These are phyloP conservation scores for Kockiozyma suomiensis DNA, from an alignment of 805 yeast genomes.

Conservation along the genomic window DNA sequence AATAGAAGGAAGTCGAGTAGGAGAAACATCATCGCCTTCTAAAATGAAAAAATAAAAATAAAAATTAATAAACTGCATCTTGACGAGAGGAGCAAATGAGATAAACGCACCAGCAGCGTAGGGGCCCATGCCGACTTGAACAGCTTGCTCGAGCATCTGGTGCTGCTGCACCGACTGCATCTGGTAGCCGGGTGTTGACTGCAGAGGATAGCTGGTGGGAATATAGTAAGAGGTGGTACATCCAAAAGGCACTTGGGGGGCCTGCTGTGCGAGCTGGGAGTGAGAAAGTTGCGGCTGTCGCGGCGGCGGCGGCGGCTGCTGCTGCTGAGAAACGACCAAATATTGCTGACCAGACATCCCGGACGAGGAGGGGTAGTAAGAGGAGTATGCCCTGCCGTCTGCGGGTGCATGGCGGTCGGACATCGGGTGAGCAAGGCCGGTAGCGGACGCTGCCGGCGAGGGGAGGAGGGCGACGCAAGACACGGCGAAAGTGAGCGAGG, in stretches of 20 bases:
- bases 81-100: neutral
- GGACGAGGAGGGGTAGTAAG: neutral
- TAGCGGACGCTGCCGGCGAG: neutral
- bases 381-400: neutral
- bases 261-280: neutral
- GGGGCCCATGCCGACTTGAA: constrained; percentile 8
- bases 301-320: neutral
- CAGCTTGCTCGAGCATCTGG: constrained; percentile 14
- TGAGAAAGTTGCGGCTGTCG: neutral
- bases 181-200: neutral
- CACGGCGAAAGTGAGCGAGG: neutral
- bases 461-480: neutral
- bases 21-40: constrained; percentile 14
- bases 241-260: too few relatives aligned
- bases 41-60: neutral
- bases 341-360: neutral
- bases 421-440: neutral
- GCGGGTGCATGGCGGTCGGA: neutral
- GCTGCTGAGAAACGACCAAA: neutral
- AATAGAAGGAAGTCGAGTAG: constrained; percentile 34
- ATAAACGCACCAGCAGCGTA: constrained; percentile 6
- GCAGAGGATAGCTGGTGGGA: neutral
- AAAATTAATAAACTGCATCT: too few relatives aligned
- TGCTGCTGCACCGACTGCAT: constrained; percentile 6
- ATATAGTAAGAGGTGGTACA: neutral